Percentiles rank a stretch among this genome's conserved stretches.
These are phyloP conservation scores for Dissophora globulifera DNA, from an alignment of 192 early-diverging fungal species.

Conservation along the genomic window DNA sequence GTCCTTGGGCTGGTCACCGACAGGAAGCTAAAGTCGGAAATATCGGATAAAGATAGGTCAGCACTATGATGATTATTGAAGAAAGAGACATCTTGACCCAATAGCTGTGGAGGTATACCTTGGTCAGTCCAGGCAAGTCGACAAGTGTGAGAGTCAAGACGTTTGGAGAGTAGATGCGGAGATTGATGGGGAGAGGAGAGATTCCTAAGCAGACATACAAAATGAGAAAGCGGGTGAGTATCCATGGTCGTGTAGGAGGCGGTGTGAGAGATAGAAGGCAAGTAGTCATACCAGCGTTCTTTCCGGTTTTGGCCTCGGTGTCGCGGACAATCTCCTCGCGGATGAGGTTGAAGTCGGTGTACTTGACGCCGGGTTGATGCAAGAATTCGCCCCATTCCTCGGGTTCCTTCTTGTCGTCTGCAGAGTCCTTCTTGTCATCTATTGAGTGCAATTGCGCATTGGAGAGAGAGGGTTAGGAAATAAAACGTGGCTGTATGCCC, in stretches of 20 bases:
- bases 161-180: slow-evolving; percentile 97
- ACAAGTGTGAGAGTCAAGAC: slow-evolving; percentile 98
- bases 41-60: not conserved
- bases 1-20: slow-evolving; percentile 99
- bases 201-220: slow-evolving; percentile 67
- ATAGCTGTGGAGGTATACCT: slow-evolving; percentile 59
- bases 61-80: no score
- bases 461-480: not conserved
- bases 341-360: slow-evolving; percentile 96
- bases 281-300: slow-evolving; percentile 65
- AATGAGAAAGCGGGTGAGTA: not conserved
- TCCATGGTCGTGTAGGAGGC: no score
- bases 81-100: no score
- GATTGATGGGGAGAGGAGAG: slow-evolving; percentile 96
- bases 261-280: no score
- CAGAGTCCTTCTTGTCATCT: slow-evolving; percentile 25
- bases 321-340: slow-evolving; percentile 95
- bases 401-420: slow-evolving; percentile 34
- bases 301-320: slow-evolving; percentile 89
- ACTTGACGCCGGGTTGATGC: slow-evolving; percentile 97
- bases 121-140: slow-evolving; percentile 99
- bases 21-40: slow-evolving; percentile 74
- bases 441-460: not conserved
- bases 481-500: not conserved
- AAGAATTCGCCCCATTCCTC: slow-evolving; percentile 99